Evolutionary conservation across 805 yeast genomes (phyloP).

Genomic region (Dipodascopsis tothii): DNA sequence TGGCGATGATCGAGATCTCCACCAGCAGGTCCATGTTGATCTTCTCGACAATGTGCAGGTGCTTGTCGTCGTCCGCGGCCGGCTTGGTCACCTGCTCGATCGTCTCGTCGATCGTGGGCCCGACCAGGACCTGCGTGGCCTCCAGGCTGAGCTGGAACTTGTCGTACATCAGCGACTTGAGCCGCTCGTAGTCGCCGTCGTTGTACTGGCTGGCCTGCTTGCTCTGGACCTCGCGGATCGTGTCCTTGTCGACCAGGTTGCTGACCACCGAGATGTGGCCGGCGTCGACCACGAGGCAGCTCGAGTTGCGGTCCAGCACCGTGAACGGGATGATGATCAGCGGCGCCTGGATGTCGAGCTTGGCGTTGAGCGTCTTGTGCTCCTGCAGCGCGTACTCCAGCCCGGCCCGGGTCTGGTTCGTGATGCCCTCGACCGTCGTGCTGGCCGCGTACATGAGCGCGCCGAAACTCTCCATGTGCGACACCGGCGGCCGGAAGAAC

Average conservation of each 20-base stretch:
- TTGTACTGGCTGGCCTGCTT: conserved; percentile 50
- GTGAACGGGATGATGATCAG: conserved; percentile 78
- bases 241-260: conserved; percentile 65
- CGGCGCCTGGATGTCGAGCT: conserved; percentile 90
- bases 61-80: conserved; percentile 29
- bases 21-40: conserved; percentile 64
- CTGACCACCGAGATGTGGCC: conserved; percentile 85
- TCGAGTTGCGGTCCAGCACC: conserved; percentile 69
- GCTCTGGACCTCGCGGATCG: conserved; percentile 57
- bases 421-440: conserved; percentile 83
- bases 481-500: conserved; percentile 82
- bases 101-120: conserved; percentile 70
- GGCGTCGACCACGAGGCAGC: conserved; percentile 88
- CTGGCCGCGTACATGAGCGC: conserved; percentile 92
- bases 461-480: conserved; percentile 79
- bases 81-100: conserved; percentile 50
- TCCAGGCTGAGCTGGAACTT: conserved; percentile 66
- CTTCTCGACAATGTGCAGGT: conserved; percentile 64
- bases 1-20: conserved; percentile 80
- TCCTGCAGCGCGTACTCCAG: conserved; percentile 89
- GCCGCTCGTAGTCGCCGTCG: conserved; percentile 63
- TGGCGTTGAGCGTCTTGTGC: conserved; percentile 80
- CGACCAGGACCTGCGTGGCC: conserved; percentile 65
- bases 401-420: conserved; percentile 84
- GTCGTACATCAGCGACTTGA: conserved; percentile 82